These are phyloP conservation scores for Serpula lacrymans DNA, from an alignment of 768 basidiomycete species.

Conservation along the genomic window DNA sequence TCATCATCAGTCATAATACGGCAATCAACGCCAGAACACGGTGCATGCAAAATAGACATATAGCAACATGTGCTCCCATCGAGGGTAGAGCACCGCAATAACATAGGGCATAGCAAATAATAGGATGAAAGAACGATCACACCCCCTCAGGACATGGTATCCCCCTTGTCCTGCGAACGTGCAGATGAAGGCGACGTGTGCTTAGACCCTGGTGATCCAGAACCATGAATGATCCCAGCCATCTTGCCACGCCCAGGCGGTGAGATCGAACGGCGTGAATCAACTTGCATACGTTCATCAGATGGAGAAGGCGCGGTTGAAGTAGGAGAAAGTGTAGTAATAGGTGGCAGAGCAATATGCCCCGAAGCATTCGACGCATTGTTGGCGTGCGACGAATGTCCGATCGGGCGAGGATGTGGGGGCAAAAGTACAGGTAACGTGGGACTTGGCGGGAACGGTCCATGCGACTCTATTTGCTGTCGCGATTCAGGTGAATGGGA, in stretches of 20 bases:
- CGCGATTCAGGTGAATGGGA: slow-evolving; percentile 70
- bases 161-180: slow-evolving; percentile 34
- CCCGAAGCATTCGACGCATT: slow-evolving; percentile 21
- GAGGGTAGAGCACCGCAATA: too few species aligned
- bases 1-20: too few species aligned
- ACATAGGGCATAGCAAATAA: slow-evolving; percentile 12
- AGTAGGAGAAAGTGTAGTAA: slow-evolving; percentile 62
- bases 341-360: slow-evolving; percentile 62
- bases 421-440: slow-evolving; percentile 61
- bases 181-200: slow-evolving; percentile 49
- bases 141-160: slow-evolving; percentile 24
- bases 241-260: slow-evolving; percentile 52
- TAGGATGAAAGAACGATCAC: too few species aligned
- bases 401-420: slow-evolving; percentile 72
- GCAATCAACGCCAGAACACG: too few species aligned
- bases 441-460: slow-evolving; percentile 45
- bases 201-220: slow-evolving; percentile 51
- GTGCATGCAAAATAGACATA: too few species aligned
- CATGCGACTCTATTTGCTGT: slow-evolving; percentile 25
- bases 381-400: slow-evolving; percentile 40
- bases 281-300: slow-evolving; percentile 33
- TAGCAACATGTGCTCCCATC: too few species aligned
- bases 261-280: slow-evolving; percentile 44
- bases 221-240: slow-evolving; percentile 47
- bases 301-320: slow-evolving; percentile 54